phyloP scores from a whole-genome alignment of 257 asterid species.

The Handroanthus guayacan region DNA sequence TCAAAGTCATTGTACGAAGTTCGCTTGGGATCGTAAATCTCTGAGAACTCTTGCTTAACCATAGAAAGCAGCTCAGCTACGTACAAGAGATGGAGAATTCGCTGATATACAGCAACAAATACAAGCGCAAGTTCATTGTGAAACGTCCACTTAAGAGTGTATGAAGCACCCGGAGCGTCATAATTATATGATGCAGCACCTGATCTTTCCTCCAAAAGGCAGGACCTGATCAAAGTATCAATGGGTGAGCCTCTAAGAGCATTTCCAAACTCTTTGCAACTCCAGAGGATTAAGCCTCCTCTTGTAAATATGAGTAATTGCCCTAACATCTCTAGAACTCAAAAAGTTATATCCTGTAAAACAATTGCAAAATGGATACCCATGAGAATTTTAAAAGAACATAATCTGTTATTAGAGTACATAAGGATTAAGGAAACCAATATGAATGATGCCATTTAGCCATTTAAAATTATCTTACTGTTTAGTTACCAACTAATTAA shows the following conservation, averaged over 20 bases:
- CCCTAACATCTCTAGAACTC: slow-evolving; percentile 71
- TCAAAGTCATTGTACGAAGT: slow-evolving; percentile 78
- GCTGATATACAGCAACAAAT: slow-evolving; percentile 97
- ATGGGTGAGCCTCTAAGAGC: slow-evolving; percentile 96
- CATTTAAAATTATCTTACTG: background rate
- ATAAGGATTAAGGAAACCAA: background rate
- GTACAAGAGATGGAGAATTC: slow-evolving; percentile 87
- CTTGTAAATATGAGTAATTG: slow-evolving; percentile 90
- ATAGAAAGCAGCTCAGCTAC: slow-evolving; percentile 90
- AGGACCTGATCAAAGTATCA: slow-evolving; percentile 86
- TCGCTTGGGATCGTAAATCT: slow-evolving; percentile 75
- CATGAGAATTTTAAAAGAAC: background rate
- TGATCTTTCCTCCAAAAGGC: slow-evolving; percentile 97
- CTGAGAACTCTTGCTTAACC: slow-evolving; percentile 83
- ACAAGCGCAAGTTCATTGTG: slow-evolving; percentile 94
- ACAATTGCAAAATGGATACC: slow-evolving; percentile 16
- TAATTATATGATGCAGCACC: slow-evolving; percentile 89
- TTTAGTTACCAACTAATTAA: background rate
- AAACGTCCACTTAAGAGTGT: slow-evolving; percentile 96
- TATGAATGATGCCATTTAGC: slow-evolving; percentile 1
- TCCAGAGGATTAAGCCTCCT: slow-evolving; percentile 99
- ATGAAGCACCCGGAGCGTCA: slow-evolving; percentile 88
- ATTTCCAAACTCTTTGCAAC: slow-evolving; percentile 91
- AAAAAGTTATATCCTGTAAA: slow-evolving; percentile 49
- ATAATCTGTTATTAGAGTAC: background rate